Evolutionary conservation across 108 stramenopile species (phyloP), one percentile per base, ranked within the genome.

Genomic region (Skeletonema costatum): DNA sequence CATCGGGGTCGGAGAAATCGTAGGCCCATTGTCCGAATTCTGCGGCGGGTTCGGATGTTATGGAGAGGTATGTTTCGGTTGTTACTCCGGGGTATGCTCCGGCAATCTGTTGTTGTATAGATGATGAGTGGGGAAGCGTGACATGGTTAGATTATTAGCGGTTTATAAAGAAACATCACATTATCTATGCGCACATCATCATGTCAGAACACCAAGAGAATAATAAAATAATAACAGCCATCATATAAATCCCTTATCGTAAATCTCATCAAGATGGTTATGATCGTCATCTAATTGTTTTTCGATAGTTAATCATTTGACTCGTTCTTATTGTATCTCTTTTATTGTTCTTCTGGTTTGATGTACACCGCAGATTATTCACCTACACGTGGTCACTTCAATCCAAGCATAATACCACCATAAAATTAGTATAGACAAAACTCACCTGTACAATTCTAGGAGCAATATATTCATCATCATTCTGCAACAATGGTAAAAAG

Each of bases 1-100:
- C 95, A n/a, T 91, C 85, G n/a, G 95, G 92, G 71, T 93, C 92
- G 67, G 88, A 80, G 66, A 96, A 96, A 61, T 94, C 95, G 59
- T 96, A 96, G 30, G 81, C 81, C 95, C 95, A 96, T 70, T 92
- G 93, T 7, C 95, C 95, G 8, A 72, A 67, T 73, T 80, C 83
- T 5, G 95, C 75, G 29, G 93, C 59, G 19, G 87, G 86, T 65
- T 91, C 88, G 32, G 92, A 93, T 33, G 78, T 75, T 10, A 90
- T 83, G 9, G 90, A 87, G 33, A 83, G 70, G 66, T 88, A 89
- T 48, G 88, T 88, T 65, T 85, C 85, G 39, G 66, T 73, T 7
- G 88, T 86, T 5, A 96, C 72, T 38, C 93, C 95, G 35, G 95
- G 95, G 42, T 94, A 94, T 1, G 90, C 87, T 30, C 95, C 95